These are phyloP conservation scores for Cladophialophora yegresii DNA, from an alignment of 2,329 filamentous ascomycete genomes.

Conservation along the genomic window DNA sequence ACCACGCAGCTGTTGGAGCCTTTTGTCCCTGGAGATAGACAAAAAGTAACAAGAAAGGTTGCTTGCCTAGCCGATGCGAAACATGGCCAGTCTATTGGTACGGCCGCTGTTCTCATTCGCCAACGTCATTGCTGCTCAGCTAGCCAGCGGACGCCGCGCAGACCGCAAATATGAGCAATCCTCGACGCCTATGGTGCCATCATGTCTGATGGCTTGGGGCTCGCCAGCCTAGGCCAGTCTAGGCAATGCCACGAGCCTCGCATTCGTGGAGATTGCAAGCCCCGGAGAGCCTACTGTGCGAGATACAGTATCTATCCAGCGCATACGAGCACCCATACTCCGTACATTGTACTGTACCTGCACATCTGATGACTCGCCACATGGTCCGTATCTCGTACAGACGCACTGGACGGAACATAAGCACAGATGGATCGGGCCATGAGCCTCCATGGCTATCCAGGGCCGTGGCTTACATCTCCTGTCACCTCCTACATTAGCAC, in stretches of 20 bases:
- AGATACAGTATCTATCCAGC: no score
- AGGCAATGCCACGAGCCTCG: background rate
- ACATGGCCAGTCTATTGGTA: no score
- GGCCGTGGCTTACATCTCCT: no score
- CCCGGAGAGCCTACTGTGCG: background rate
- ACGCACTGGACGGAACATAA: no score
- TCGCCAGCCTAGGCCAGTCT: background rate
- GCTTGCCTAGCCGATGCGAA: background rate
- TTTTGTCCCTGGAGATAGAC: background rate
- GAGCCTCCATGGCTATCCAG: no score
- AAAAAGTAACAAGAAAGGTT: background rate
- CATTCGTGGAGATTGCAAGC: background rate
- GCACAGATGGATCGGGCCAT: no score
- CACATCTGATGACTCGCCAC: no score
- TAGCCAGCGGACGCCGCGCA: background rate
- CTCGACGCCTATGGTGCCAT: conserved; percentile 10
- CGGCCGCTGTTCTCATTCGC: background rate
- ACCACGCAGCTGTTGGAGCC: background rate
- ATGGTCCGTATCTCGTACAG: no score
- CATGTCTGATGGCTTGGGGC: background rate
- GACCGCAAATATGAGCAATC: conserved; percentile 6
- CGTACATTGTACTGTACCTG: no score
- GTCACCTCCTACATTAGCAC: no score
- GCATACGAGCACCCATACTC: no score
- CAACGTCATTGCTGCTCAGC: background rate